These are phyloP conservation scores for Trypanosoma brucei DNA, from an alignment of 208 protist species.

Conservation along the genomic window DNA sequence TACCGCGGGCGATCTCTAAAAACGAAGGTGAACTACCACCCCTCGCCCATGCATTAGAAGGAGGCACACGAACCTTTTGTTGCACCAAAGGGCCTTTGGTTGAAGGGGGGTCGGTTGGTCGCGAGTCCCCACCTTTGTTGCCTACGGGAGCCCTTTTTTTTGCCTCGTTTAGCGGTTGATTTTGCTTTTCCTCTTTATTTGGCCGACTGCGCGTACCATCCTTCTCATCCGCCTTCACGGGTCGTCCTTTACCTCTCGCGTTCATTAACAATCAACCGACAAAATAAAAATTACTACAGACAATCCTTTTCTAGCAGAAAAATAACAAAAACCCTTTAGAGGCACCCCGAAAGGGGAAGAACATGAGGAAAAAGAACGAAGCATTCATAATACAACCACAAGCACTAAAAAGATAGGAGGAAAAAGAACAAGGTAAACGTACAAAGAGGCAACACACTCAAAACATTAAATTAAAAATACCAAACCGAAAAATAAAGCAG, in stretches of 20 bases:
- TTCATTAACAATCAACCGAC: slow-evolving; percentile 18
- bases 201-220: slow-evolving; percentile 8
- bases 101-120: slow-evolving; percentile 12
- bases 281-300: not conserved
- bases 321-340: slow-evolving; percentile 1
- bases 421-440: not conserved
- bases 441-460: not conserved
- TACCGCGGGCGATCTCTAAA: slow-evolving; percentile 53
- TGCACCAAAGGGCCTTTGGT: slow-evolving; percentile 38
- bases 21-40: slow-evolving; percentile 51
- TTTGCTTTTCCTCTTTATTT: slow-evolving; percentile 14
- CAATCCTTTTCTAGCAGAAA: not conserved
- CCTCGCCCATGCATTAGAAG: slow-evolving; percentile 47
- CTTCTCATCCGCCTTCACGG: slow-evolving; percentile 3
- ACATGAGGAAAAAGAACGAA: slow-evolving; percentile 7
- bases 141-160: slow-evolving; percentile 17
- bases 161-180: slow-evolving; percentile 6
- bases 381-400: not conserved
- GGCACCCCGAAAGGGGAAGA: too few species aligned
- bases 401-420: slow-evolving; percentile 3
- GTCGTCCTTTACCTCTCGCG: slow-evolving; percentile 6
- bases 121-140: slow-evolving; percentile 9
- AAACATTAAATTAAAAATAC: slow-evolving; percentile 7
- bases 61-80: slow-evolving; percentile 32
- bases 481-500: slow-evolving; percentile 18